Evolutionary conservation across 2,329 filamentous ascomycete genomes (phyloP), one percentile per base, ranked within the genome.

Genomic region (Alternaria consortialis): DNA sequence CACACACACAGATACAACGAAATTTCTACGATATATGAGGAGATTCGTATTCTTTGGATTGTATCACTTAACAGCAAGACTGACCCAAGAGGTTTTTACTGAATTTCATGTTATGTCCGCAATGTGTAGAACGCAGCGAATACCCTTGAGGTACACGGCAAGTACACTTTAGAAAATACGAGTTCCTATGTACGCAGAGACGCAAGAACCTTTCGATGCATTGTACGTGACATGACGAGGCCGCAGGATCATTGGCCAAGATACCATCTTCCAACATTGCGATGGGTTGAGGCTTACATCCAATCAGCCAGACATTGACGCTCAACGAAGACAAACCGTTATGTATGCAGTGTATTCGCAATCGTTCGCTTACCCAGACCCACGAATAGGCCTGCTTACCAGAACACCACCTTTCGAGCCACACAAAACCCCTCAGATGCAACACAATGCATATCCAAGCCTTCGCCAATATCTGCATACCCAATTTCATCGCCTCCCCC

Each of bases 321-420:
- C 64, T 57, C 57, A 52, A 54, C 58, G 50, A 59, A 60, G 43
- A 37, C 50, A 53, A 64, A 62, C 65, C 57, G 66, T 65, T 64
- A 67, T 67, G 65, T 58, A 64, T 55, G 54, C 42, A 56, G 46
- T 58, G 64, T 39, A 69, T 62, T 67, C 60, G 60, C 60, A 69
- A 68, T 66, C 55, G 48, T 53, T 65, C 64, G 66, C 61, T 62
- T 63, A 54, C 9, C 17, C 17, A 32, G 36, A 40, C 53, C 53
- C 57, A 44, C 70, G 60, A 71, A 71, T 72, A 56, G 53, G 55
- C 58, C 31, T 32, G 48, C 60, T 53, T 67, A 47, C 50, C 64
- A 44, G 37, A 42, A 43, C 68, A 71, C 68, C 68, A 72, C 50
- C 61, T 59, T 12, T 47, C 34, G 44, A 62, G 32, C 53, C 56